Conservation (phyloP, 805 yeast genomes). For the Kodamaea neixiangensis region DNA sequence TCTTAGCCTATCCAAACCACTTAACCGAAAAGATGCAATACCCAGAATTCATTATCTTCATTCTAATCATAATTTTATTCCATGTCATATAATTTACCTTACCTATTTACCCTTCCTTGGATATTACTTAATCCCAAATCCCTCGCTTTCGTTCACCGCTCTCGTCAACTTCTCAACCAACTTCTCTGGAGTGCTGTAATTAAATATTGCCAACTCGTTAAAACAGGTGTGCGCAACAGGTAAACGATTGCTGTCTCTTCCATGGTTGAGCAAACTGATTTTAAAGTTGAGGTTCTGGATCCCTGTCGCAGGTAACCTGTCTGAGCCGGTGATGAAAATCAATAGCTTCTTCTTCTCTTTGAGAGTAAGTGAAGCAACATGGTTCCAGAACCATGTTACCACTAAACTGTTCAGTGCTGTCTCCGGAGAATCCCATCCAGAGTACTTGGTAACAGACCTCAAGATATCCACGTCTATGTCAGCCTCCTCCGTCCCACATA, state of each 20-base stretch:
- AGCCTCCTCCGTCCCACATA: slow-evolving; percentile 74
- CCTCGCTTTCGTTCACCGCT: slow-evolving; percentile 80
- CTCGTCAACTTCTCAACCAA: slow-evolving; percentile 57
- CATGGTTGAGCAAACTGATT: slow-evolving; percentile 49
- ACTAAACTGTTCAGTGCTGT: slow-evolving; percentile 41
- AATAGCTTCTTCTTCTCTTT: slow-evolving; percentile 62
- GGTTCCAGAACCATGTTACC: slow-evolving; percentile 87
- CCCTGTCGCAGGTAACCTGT: slow-evolving; percentile 92
- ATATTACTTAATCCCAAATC: slow-evolving; percentile 71
- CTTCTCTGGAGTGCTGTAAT: slow-evolving; percentile 57
- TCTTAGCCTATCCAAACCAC: too few relatives aligned
- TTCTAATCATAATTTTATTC: neutral
- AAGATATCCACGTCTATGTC: slow-evolving; percentile 67
- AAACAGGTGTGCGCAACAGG: slow-evolving; percentile 95
- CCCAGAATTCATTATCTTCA: too few relatives aligned
- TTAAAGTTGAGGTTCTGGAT: slow-evolving; percentile 72
- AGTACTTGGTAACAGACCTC: slow-evolving; percentile 71
- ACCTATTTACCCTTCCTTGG: neutral
- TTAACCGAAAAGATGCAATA: too few relatives aligned
- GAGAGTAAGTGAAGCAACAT: slow-evolving; percentile 48
- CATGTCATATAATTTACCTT: neutral
- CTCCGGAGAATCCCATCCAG: slow-evolving; percentile 55
- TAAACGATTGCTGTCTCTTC: slow-evolving; percentile 47
- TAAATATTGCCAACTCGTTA: slow-evolving; percentile 79
- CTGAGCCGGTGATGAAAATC: slow-evolving; percentile 85